Evolutionary conservation across 2,329 filamentous ascomycete genomes (phyloP).

Genomic region (Sporothrix mexicana): DNA sequence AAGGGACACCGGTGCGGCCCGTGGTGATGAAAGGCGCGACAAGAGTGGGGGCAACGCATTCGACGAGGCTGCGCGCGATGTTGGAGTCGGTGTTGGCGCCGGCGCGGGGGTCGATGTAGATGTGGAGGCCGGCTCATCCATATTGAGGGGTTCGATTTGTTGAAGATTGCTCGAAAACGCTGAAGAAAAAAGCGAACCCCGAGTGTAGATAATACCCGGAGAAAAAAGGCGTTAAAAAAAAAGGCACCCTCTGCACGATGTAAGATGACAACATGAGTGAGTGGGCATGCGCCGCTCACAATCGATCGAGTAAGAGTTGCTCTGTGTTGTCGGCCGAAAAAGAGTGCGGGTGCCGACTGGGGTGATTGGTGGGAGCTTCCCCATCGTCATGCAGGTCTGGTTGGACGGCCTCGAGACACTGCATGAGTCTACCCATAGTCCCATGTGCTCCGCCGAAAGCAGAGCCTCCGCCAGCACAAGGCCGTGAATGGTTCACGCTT

Average conservation of each 20-base stretch:
- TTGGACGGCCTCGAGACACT: not conserved
- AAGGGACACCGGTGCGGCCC: conserved; percentile 26
- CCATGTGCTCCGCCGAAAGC: not conserved
- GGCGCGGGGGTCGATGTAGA: conserved; percentile 4
- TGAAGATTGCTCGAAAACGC: not conserved
- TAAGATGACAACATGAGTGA: not conserved
- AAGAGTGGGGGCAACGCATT: conserved; percentile 11
- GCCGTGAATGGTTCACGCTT: not conserved
- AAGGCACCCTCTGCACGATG: not conserved
- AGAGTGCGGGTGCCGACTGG: conserved; percentile 19
- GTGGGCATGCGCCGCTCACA: not conserved
- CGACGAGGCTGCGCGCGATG: not conserved
- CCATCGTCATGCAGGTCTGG: conserved; percentile 31
- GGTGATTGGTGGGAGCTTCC: conserved; percentile 32
- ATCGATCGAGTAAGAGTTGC: not conserved
- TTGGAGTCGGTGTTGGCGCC: not conserved
- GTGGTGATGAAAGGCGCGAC: conserved; percentile 16
- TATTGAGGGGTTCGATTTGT: not conserved
- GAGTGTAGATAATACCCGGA: not conserved
- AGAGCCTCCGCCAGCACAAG: not conserved
- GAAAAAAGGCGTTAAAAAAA: not conserved
- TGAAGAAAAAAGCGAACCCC: not conserved
- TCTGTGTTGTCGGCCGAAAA: not conserved
- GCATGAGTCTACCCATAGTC: not conserved
- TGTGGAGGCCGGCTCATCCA: conserved; percentile 22